phyloP scores from a whole-genome alignment of 192 early-diverging fungal genomes.

The Podila horticola region DNA sequence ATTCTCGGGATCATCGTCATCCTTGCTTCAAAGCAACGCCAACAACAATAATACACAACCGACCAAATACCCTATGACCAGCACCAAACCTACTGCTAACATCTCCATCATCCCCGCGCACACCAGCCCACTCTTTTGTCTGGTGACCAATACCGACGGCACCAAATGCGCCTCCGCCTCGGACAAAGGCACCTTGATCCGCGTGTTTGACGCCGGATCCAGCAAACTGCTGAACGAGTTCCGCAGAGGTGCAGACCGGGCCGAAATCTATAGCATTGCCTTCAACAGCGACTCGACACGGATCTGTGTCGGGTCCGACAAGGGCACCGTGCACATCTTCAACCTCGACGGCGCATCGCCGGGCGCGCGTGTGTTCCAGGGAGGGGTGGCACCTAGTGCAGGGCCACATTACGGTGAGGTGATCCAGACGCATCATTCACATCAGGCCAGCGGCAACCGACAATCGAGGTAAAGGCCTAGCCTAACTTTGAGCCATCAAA shows the following conservation, averaged over 20 bases:
- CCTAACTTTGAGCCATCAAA: neutral
- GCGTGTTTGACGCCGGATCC: slow-evolving; percentile 84
- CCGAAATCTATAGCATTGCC: slow-evolving; percentile 90
- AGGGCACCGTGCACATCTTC: slow-evolving; percentile 94
- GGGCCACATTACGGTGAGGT: slow-evolving; percentile 67
- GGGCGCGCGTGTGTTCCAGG: slow-evolving; percentile 50
- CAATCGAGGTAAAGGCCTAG: slow-evolving; percentile 49
- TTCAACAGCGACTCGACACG: slow-evolving; percentile 83
- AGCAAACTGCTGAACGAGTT: slow-evolving; percentile 85
- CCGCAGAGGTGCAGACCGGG: slow-evolving; percentile 87
- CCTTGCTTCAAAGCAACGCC: slow-evolving; percentile 30
- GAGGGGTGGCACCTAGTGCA: slow-evolving; percentile 43
- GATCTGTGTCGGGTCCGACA: slow-evolving; percentile 89
- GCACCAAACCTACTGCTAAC: slow-evolving; percentile 63
- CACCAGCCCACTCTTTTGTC: slow-evolving; percentile 75
- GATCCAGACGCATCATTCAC: slow-evolving; percentile 21
- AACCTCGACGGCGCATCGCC: slow-evolving; percentile 72
- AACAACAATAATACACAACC: slow-evolving; percentile 11
- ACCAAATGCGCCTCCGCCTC: slow-evolving; percentile 85
- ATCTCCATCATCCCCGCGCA: slow-evolving; percentile 88
- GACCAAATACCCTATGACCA: slow-evolving; percentile 44
- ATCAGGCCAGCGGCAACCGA: slow-evolving; percentile 58
- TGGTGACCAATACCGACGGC: slow-evolving; percentile 83
- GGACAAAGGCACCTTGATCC: slow-evolving; percentile 91
- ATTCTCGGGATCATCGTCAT: slow-evolving; percentile 30